Evolutionary conservation across 2,329 filamentous ascomycete species (phyloP).

Genomic region (Penicillium griseofulvum): DNA sequence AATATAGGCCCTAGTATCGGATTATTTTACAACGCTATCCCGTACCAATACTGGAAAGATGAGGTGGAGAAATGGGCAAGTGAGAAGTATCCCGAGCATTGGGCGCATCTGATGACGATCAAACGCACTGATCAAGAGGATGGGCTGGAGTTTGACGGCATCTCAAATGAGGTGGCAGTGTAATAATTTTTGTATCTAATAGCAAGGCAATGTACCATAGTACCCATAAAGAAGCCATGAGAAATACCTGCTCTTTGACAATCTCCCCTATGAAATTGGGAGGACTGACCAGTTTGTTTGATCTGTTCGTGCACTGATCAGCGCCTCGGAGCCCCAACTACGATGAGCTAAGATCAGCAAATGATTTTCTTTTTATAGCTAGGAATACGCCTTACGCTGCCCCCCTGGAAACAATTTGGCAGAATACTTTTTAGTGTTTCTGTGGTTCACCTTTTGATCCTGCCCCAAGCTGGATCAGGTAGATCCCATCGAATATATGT

Average conservation of each 20-base stretch:
- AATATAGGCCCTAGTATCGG: slow-evolving; percentile 57
- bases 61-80: slow-evolving; percentile 73
- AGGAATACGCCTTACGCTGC: too few species aligned
- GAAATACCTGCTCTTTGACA: too few species aligned
- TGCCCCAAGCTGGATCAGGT: neutral
- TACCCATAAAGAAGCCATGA: neutral
- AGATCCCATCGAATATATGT: neutral
- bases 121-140: slow-evolving; percentile 36
- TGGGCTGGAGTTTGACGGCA: slow-evolving; percentile 32
- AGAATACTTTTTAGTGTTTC: too few species aligned
- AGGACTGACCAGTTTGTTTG: too few species aligned
- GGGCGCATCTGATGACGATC: slow-evolving; percentile 61
- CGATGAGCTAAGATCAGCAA: too few species aligned
- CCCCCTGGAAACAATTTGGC: too few species aligned
- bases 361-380: too few species aligned
- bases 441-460: too few species aligned
- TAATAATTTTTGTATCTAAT: slow-evolving; percentile 12
- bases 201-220: neutral
- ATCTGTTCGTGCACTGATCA: too few species aligned
- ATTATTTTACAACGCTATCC: slow-evolving; percentile 71
- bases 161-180: slow-evolving; percentile 25
- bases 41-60: slow-evolving; percentile 62
- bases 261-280: too few species aligned
- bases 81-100: slow-evolving; percentile 64
- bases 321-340: too few species aligned